Conservation (phyloP, 306 rosid species). For the Ammopiptanthus mongolicus region DNA sequence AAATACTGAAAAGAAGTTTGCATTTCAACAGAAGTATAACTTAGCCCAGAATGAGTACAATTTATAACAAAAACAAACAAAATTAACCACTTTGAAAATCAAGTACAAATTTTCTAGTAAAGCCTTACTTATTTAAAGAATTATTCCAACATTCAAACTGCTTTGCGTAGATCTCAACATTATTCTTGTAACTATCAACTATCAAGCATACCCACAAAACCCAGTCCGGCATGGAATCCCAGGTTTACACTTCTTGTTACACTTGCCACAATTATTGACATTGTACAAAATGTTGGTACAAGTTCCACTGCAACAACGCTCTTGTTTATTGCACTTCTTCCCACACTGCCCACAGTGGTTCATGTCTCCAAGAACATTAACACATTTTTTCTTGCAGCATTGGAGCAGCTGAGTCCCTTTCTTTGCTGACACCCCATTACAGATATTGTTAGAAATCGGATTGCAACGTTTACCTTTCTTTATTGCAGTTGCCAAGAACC, state of each 20-base stretch:
- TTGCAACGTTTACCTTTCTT: constrained; percentile 30
- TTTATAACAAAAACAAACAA: too few species aligned
- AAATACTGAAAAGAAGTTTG: too few species aligned
- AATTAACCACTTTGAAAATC: too few species aligned
- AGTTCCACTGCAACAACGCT: constrained; percentile 36
- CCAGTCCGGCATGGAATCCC: constrained; percentile 33
- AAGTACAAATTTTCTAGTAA: too few species aligned
- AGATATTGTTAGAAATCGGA: constrained; percentile 20
- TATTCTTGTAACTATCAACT: neutral
- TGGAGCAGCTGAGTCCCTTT: constrained; percentile 32
- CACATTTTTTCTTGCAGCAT: constrained; percentile 46
- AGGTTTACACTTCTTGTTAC: constrained; percentile 27
- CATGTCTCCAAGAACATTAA: constrained; percentile 37
- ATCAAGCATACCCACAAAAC: constrained; percentile 40
- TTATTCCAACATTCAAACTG: too few species aligned
- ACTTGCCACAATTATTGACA: constrained; percentile 37
- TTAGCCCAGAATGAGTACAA: too few species aligned
- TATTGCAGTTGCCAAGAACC: constrained; percentile 27
- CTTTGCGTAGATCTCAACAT: too few species aligned
- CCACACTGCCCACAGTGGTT: constrained; percentile 45
- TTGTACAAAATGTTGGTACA: constrained; percentile 15
- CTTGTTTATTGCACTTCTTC: constrained; percentile 30
- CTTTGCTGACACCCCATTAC: constrained; percentile 40
- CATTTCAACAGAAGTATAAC: too few species aligned
- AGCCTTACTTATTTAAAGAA: too few species aligned